Conservation (phyloP, 495 filamentous ascomycete genomes). For the Bombardia bombarda region DNA sequence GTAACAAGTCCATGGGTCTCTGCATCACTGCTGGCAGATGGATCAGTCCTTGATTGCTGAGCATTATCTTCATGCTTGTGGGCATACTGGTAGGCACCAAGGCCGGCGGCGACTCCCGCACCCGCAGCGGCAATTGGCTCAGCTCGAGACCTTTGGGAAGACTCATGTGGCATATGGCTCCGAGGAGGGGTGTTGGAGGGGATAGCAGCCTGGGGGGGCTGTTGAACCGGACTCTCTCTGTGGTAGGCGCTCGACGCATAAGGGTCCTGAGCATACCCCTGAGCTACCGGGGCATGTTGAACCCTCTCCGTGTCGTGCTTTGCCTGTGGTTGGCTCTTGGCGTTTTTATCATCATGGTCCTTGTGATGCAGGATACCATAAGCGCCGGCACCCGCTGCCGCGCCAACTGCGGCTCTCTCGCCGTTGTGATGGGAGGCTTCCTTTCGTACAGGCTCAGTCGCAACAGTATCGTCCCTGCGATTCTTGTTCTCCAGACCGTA, state of each 20-base stretch:
- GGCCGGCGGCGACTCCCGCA: conserved; percentile 6
- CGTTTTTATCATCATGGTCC: neutral
- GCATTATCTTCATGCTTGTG: neutral
- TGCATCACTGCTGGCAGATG: neutral
- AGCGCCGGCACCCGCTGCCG: neutral
- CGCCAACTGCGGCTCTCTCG: neutral
- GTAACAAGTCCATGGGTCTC: neutral
- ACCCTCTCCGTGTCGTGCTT: neutral
- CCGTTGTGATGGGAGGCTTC: neutral
- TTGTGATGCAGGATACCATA: neutral
- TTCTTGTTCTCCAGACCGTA: too few species aligned
- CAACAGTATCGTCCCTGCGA: too few species aligned
- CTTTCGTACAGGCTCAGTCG: too few species aligned
- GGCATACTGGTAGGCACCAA: conserved; percentile 8
- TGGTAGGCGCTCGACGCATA: too few species aligned
- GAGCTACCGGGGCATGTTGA: neutral
- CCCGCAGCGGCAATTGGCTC: neutral
- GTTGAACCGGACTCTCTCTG: too few species aligned
- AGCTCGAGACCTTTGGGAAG: too few species aligned
- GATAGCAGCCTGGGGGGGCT: too few species aligned
- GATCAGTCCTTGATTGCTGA: neutral
- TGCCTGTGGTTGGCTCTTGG: neutral
- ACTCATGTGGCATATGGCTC: too few species aligned
- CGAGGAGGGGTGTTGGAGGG: too few species aligned
- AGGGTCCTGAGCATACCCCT: too few species aligned